Percentiles rank a stretch among this genome's conserved stretches.
These are phyloP conservation scores for Leccinum olivaceopallidum DNA, from an alignment of 768 basidiomycete genomes.

Conservation along the genomic window DNA sequence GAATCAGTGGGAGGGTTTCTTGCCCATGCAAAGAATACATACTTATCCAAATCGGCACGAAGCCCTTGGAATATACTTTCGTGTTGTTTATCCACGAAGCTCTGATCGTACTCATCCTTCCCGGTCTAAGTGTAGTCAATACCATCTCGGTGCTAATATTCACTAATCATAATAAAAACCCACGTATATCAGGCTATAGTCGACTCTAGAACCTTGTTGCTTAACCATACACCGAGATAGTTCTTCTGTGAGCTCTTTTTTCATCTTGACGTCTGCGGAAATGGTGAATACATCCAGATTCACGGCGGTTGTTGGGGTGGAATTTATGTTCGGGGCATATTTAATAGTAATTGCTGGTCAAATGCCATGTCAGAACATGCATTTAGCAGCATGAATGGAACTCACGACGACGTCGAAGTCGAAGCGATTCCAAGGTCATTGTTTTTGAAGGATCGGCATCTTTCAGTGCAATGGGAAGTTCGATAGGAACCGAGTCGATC, in stretches of 20 bases:
- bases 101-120: too few relatives aligned
- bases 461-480: slow-evolving; percentile 48
- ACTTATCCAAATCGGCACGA: too few relatives aligned
- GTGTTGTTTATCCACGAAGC: too few relatives aligned
- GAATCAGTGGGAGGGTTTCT: too few relatives aligned
- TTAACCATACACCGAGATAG: slow-evolving; percentile 4
- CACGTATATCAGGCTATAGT: slow-evolving; percentile 14
- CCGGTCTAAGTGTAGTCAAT: too few relatives aligned
- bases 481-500: slow-evolving; percentile 36
- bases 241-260: not conserved
- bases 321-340: not conserved
- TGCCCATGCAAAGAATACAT: too few relatives aligned
- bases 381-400: not conserved
- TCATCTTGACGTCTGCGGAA: not conserved
- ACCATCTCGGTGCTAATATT: not conserved
- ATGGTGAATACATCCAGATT: slow-evolving; percentile 27
- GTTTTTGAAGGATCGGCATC: slow-evolving; percentile 48
- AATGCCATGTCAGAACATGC: too few relatives aligned
- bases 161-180: not conserved
- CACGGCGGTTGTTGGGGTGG: slow-evolving; percentile 43
- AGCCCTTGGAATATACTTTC: too few relatives aligned
- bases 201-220: not conserved
- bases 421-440: slow-evolving; percentile 49
- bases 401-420: slow-evolving; percentile 42
- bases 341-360: too few relatives aligned